Percentiles rank a stretch among this genome's conserved stretches.
Conservation (phyloP, 305 asterid genomes). For the Plantago coronopus region DNA sequence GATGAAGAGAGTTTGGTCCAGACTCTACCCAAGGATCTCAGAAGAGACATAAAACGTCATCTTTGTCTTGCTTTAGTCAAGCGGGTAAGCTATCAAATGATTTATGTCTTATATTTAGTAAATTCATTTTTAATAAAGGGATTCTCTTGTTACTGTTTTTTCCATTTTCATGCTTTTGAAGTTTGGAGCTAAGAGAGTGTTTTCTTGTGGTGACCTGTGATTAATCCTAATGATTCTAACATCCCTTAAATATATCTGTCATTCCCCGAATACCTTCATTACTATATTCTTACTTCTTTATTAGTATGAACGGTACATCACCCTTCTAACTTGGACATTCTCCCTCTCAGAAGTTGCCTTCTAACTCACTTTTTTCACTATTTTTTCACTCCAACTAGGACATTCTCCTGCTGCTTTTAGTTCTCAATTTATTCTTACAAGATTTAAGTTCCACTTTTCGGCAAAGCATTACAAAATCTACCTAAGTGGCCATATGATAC, state of each 20-base stretch:
- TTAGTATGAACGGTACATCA: background rate
- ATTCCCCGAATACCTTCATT: background rate
- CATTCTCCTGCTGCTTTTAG: too few relatives aligned
- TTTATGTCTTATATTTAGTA: constrained; percentile 12
- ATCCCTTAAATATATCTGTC: background rate
- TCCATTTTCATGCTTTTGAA: background rate
- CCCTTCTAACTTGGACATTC: background rate
- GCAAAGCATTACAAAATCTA: background rate
- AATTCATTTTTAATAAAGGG: background rate
- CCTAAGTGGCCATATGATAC: background rate
- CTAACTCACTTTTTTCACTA: too few relatives aligned
- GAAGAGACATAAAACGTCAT: constrained; percentile 98
- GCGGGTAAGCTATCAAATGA: constrained; percentile 52
- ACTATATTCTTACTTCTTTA: background rate
- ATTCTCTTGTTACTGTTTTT: background rate
- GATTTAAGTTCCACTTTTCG: background rate
- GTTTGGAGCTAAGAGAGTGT: background rate
- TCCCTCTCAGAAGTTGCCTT: too few relatives aligned
- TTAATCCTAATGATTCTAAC: background rate
- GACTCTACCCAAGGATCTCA: constrained; percentile 93
- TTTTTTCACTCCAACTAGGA: too few relatives aligned
- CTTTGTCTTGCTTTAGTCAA: constrained; percentile 97
- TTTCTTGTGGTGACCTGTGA: constrained; percentile 4
- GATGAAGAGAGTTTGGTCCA: constrained; percentile 91
- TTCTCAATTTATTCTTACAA: background rate